Base-by-base conservation (phyloP, 495 filamentous ascomycete species). In the Podospora anserina region DNA sequence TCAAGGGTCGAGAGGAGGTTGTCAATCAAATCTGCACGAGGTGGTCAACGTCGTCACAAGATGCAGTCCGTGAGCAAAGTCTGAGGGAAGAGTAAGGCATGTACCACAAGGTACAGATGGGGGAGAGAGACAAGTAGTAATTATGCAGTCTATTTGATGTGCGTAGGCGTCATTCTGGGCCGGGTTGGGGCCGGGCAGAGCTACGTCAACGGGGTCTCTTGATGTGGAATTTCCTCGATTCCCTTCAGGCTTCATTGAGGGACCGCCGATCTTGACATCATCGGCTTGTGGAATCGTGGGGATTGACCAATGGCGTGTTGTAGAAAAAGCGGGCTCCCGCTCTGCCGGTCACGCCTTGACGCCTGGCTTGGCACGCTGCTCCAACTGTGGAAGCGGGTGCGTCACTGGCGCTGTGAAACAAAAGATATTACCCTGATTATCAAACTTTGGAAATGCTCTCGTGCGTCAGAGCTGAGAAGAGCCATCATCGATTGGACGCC, bases 181-280 rank as follows among this genome's bases (percentile, higher is more conserved):
- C 32, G 18, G 23, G 30, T 18, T 23, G 20, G 20, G 30, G 58
- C 44, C 18, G 27, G 15, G 55, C 23, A 34, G 20, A 54, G 58
- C 44, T 26, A 65, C 39, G 59, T 61, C 59, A 61, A 61, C 59
- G 30, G 59, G 30, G 26, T 0, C 11, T 44, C 18, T 11, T 34
- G n/a, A 68, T 68, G 66, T 26, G 16, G 23, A 61, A 63, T 53
- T 53, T 61, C 39, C 49, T 39, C 18, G 28, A n/a, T 32, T 20
- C 49, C 34, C 39, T n/a, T 23, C 23, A 23, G 23, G 23, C 9
- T 34, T 54, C 54, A 57, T 59, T 55, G 30, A 68, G 57, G 18
- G 60, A 62, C n/a, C 49, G 61, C 18, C 55, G 11, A 30, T 26
- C 19, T 58, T 69, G 67, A 69, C 67, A 69, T 69, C 67, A 69